phyloP scores from a whole-genome alignment of 1,284 basidiomycete species.

The Pseudozyma flocculosa region DNA sequence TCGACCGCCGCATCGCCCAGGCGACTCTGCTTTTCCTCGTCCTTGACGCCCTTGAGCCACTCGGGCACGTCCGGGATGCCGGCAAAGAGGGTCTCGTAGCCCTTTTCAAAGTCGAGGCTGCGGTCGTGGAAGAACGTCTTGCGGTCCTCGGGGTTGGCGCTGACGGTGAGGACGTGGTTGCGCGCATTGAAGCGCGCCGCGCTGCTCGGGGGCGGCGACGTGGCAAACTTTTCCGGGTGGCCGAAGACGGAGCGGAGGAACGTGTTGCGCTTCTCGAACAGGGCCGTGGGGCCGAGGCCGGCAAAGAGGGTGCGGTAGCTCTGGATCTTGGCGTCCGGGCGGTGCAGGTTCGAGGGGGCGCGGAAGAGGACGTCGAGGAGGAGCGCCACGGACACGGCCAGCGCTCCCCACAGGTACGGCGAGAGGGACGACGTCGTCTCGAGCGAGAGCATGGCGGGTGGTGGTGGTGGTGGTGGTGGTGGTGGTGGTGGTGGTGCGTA shows the following conservation, averaged over 20 bases:
- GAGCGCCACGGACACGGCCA: constrained; percentile 10
- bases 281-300: constrained; percentile 18
- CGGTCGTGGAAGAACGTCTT: constrained; percentile 42
- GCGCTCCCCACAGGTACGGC: constrained; percentile 19
- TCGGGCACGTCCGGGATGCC: constrained; percentile 26
- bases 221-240: constrained; percentile 23
- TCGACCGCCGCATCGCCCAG: constrained; percentile 4
- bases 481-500: too few species aligned
- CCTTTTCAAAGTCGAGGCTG: constrained; percentile 25
- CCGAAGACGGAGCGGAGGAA: constrained; percentile 34
- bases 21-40: not conserved
- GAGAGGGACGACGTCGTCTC: constrained; percentile 4
- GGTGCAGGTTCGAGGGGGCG: too few species aligned
- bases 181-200: constrained; percentile 21
- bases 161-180: constrained; percentile 26
- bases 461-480: too few species aligned
- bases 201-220: constrained; percentile 11
- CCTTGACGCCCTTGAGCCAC: constrained; percentile 8
- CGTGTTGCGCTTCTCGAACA: constrained; percentile 27
- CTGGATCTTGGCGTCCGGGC: too few species aligned
- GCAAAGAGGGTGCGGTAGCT: constrained; percentile 13
- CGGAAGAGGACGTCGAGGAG: constrained; percentile 9
- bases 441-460: too few species aligned
- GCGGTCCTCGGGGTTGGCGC: constrained; percentile 22
- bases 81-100: constrained; percentile 33